Evolutionary conservation across 163 green algal genomes (phyloP), one percentile per base, ranked within the genome.

Genomic region (Trebouxiophyceae sp.): DNA sequence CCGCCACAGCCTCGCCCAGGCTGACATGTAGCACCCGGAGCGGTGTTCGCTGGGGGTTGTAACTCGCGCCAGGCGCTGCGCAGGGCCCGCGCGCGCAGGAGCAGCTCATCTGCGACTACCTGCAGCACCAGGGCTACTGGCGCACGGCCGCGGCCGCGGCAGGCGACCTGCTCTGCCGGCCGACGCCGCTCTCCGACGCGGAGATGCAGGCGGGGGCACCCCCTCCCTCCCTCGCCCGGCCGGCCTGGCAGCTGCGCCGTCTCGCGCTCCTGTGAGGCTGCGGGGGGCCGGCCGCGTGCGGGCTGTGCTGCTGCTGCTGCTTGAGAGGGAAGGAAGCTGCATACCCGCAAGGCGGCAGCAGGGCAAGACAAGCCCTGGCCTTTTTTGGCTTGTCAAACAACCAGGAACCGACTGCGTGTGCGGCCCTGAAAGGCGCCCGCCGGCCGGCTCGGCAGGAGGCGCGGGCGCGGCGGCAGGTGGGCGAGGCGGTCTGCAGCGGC

Each of bases 61-160:
- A 50, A 16, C 12, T 50, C 39, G 12, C 39, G 39, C 19, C 12
- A n/a, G 39, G 12, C 57, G 26, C 45, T 56, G 26, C 6, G 32
- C 16, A 56, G 60, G 68, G 45, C 54, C 54, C 50, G 30, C 22
- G 39, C 54, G 19, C 65, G 54, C 34, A 83, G 24, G 81, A 71
- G 3, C 66, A 84, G 71, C 74, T 94, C 1, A 54, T 94, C 23
- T 91, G 90, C 71, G 76, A 86, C 45, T 87, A 94, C 67, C 68
- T 93, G 47, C 45, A 78, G 24, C 88, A 95, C 73, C 74, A 91
- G 28, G 81, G 87, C 1, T 79, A 82, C 71, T 88, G 77, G 77
- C 71, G 77, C 2, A 88, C 77, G 2, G 85, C 84, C 1, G 64
- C 46, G 2, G 68, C 75, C 5, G 77, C 89, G 27, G 81, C 72